Evolutionary conservation across 495 filamentous ascomycete species (phyloP).

Genomic region (Trichoderma orchidacearum): DNA sequence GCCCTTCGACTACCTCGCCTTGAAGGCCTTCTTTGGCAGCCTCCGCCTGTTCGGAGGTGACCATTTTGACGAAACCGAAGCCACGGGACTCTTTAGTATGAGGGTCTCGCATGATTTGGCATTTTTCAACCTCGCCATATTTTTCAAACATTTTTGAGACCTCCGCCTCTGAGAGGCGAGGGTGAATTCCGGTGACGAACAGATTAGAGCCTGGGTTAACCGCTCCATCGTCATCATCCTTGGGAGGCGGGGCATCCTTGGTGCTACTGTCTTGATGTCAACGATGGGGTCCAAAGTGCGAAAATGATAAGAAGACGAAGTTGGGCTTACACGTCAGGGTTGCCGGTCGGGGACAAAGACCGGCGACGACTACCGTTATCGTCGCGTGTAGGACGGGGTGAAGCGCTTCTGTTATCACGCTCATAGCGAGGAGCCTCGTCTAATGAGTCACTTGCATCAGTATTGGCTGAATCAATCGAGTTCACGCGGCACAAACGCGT

Average conservation of each 20-base stretch:
- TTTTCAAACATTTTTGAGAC: slow-evolving; percentile 95
- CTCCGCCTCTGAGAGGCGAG: slow-evolving; percentile 79
- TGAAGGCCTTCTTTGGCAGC: slow-evolving; percentile 93
- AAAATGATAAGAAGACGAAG: slow-evolving; percentile 4
- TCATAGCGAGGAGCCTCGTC: slow-evolving; percentile 69
- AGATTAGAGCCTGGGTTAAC: slow-evolving; percentile 93
- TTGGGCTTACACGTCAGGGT: slow-evolving; percentile 20
- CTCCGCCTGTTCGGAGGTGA: slow-evolving; percentile 82
- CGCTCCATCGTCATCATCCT: slow-evolving; percentile 65
- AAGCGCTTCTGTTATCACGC: slow-evolving; percentile 77
- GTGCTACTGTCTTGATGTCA: slow-evolving; percentile 21
- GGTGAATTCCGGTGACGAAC: slow-evolving; percentile 97
- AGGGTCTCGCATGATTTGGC: slow-evolving; percentile 98
- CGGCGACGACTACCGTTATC: slow-evolving; percentile 53
- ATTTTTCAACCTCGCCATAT: slow-evolving; percentile 96
- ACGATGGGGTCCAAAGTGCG: slow-evolving; percentile 12
- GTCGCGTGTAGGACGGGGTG: slow-evolving; percentile 65
- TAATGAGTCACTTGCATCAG: slow-evolving; percentile 12
- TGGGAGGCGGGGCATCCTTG: slow-evolving; percentile 38
- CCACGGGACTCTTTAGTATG: slow-evolving; percentile 97
- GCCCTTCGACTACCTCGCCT: slow-evolving; percentile 89
- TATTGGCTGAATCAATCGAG: neutral
- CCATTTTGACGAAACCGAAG: slow-evolving; percentile 99
- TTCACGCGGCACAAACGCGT: neutral
- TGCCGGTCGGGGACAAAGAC: slow-evolving; percentile 59